A percentile compares a stretch with the other conserved stretches of the same genome.
These are phyloP conservation scores for Vaccinium myrtillus DNA, from an alignment of 148 eudicot genomes.

Conservation along the genomic window DNA sequence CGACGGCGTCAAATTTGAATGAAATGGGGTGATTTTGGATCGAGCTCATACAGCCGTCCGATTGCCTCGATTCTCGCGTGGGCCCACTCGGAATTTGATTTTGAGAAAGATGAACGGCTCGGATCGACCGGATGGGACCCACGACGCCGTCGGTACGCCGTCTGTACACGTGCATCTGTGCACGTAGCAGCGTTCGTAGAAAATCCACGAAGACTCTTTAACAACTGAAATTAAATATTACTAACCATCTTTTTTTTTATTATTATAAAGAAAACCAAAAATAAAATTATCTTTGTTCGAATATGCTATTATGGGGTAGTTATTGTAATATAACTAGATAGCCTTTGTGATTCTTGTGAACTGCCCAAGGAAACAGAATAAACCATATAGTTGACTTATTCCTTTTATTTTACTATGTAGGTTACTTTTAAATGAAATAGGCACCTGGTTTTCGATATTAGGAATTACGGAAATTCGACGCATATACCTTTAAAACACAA, in stretches of 20 bases:
- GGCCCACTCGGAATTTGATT: too few relatives aligned
- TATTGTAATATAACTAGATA: conserved; percentile 4
- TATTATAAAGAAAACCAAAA: neutral
- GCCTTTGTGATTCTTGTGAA: conserved; percentile 14
- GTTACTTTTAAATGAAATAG: neutral
- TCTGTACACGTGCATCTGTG: too few relatives aligned
- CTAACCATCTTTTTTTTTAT: neutral
- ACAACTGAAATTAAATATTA: neutral
- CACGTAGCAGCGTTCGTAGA: too few relatives aligned
- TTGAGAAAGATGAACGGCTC: too few relatives aligned
- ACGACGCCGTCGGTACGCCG: too few relatives aligned
- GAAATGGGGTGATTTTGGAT: too few relatives aligned
- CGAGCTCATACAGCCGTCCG: too few relatives aligned
- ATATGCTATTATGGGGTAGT: conserved; percentile 21
- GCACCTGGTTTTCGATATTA: conserved; percentile 9
- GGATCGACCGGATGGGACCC: too few relatives aligned
- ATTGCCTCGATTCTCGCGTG: too few relatives aligned
- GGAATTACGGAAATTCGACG: too few relatives aligned
- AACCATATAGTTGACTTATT: conserved; percentile 20
- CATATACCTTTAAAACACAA: too few relatives aligned
- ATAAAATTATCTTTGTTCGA: neutral
- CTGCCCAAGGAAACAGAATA: conserved; percentile 33
- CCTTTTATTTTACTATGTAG: neutral
- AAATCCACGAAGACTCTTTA: neutral
- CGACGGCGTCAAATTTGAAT: too few relatives aligned